Base-by-base conservation (phyloP, 1,284 basidiomycete species). In the Cutaneotrichosporon sp. region DNA sequence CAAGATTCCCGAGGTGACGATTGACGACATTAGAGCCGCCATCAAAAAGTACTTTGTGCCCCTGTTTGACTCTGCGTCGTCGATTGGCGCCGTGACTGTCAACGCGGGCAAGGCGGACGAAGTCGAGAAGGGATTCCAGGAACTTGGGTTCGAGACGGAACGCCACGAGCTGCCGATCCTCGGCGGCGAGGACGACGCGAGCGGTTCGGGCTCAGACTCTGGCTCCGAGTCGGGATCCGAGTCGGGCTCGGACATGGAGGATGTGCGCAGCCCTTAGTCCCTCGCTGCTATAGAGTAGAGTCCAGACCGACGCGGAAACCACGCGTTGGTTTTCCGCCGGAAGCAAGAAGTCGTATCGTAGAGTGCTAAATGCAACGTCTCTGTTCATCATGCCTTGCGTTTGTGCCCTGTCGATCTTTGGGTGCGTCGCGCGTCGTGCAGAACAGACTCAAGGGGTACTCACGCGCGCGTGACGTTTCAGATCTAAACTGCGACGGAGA, bases 1-100 rank as follows among this genome's bases (percentile, higher is more conserved):
- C 64, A 83, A 84, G 65, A 87, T 86, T 62, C 65, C 67, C 14
- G 76, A 77, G 9, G 83, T 98, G 49, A 87, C 84, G 4, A 84
- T 86, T 61, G 81, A 83, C 4, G 84, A 96, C 56, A 84, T 97
- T 43, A 75, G 89, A 18, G 76, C 71, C 8, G 81, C 81, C 15
- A 79, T 97, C 58, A 74, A 79, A 59, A 84, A 81, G 62, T 86
- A 96, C 74, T 84, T 97, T 75, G 72, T 93, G 36, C 90, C 92
- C 0, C 77, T 98, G 47, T 98, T 99, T 74, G 81, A 87, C 59
- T 70, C 92, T 0, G 76, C 80, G 4, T 81, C 83, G 0, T 90
- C 90, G 3, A 81, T 91, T 21, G 88, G 85, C 0, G 84, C 90
- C 15, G 84, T 91, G 7, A 86, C 91, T 7, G 87, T 88, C 18